Percentiles rank a stretch among this genome's conserved stretches.
Evolutionary conservation across 805 yeast species (phyloP).

Genomic region (Candida palmyrensis): DNA sequence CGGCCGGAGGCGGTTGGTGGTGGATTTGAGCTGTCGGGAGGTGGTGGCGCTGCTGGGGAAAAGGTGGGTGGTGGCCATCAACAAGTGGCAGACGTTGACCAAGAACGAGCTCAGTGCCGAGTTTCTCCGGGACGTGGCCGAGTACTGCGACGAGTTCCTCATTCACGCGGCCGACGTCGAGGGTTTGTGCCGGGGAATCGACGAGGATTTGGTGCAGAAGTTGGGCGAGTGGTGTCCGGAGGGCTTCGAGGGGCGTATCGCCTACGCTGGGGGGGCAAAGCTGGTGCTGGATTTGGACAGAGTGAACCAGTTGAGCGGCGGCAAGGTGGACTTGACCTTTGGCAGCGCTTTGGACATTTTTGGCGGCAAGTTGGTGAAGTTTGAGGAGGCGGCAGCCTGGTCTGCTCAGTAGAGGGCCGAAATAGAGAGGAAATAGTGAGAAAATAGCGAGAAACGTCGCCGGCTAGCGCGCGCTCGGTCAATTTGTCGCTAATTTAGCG

Average conservation of each 20-base stretch:
- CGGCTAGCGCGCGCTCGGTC: too few relatives aligned
- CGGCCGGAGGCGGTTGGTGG: constrained; percentile 66
- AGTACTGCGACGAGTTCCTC: constrained; percentile 79
- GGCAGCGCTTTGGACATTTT: constrained; percentile 94
- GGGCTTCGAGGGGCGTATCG: constrained; percentile 59
- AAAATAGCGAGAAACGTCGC: too few relatives aligned
- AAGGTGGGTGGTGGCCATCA: constrained; percentile 93
- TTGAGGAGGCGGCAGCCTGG: constrained; percentile 75
- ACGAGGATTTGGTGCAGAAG: constrained; percentile 63
- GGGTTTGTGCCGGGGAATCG: constrained; percentile 92
- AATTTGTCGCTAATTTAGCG: too few relatives aligned
- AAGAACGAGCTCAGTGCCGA: constrained; percentile 48
- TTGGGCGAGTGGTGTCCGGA: constrained; percentile 72
- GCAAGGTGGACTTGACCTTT: constrained; percentile 85
- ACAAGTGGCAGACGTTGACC: constrained; percentile 94
- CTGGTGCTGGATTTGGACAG: constrained; percentile 59
- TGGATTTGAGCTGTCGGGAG: constrained; percentile 81
- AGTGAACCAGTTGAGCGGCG: constrained; percentile 65
- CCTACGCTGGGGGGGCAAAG: constrained; percentile 97
- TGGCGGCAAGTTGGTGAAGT: constrained; percentile 81
- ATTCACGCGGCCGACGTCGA: constrained; percentile 99
- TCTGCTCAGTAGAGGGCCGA: constrained; percentile 34
- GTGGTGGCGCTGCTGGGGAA: constrained; percentile 16
- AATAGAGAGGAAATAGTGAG: too few relatives aligned
- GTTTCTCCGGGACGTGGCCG: constrained; percentile 48